Conservation (phyloP, 1,284 basidiomycete species). For the Blastosporella zonata region DNA sequence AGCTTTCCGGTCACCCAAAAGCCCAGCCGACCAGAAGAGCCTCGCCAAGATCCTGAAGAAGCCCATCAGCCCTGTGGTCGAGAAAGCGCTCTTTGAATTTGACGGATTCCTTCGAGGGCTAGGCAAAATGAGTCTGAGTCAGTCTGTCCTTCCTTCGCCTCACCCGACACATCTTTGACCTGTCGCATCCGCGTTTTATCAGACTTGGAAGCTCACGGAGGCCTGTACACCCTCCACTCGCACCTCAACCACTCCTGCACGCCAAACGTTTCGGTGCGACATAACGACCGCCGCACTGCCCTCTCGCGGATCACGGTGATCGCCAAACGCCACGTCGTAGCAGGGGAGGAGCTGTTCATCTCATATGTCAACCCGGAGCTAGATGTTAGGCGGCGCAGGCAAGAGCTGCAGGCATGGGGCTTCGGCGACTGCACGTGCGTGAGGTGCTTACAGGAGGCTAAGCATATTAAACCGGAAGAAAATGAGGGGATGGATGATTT, state of each 20-base stretch:
- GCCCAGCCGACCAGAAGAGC: constrained; percentile 51
- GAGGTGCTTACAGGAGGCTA: constrained; percentile 54
- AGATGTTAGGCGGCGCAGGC: constrained; percentile 51
- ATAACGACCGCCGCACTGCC: constrained; percentile 59
- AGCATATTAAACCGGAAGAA: constrained; percentile 20
- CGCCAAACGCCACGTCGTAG: constrained; percentile 61
- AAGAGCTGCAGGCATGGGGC: constrained; percentile 69
- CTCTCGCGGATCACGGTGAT: constrained; percentile 70
- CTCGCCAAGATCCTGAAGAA: constrained; percentile 55
- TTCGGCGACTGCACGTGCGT: constrained; percentile 69
- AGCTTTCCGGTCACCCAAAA: constrained; percentile 55
- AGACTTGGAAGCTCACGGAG: constrained; percentile 87
- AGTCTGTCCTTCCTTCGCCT: constrained; percentile 25
- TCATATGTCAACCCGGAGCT: constrained; percentile 75
- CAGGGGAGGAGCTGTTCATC: constrained; percentile 74
- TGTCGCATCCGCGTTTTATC: neutral
- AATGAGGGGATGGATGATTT: constrained; percentile 19
- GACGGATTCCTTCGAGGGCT: constrained; percentile 71
- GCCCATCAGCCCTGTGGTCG: constrained; percentile 50
- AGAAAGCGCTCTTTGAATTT: constrained; percentile 66
- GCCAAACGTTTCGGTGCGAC: constrained; percentile 76
- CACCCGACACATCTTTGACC: neutral
- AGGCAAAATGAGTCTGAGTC: constrained; percentile 84
- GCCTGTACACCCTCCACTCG: constrained; percentile 82
- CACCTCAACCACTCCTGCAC: constrained; percentile 84